Evolutionary conservation across 179 eudicot species (phyloP), one percentile per base, ranked within the genome.

Genomic region (Silene noctiflora): DNA sequence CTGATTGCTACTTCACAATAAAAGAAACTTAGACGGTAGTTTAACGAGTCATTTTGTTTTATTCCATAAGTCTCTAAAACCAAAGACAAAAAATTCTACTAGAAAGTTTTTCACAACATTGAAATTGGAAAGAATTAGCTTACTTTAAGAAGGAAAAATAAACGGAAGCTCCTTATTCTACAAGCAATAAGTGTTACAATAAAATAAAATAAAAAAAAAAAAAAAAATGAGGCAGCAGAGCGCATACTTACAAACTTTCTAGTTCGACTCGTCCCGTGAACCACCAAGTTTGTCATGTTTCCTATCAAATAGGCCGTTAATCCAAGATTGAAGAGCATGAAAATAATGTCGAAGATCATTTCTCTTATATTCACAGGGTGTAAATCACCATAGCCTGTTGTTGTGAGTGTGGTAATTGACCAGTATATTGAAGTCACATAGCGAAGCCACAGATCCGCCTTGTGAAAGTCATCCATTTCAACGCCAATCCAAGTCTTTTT

Each of bases 211-310:
- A n/a, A n/a, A n/a, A n/a, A n/a, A n/a, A n/a, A n/a, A n/a, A n/a
- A n/a, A n/a, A 16, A 39, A 76, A 69, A 77, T 14, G 67, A 67
- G 20, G 31, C 31, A 66, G 25, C 5, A 55, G 16, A 31, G 63
- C 6, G 66, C 55, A 62, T 25, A 88, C 98, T 89, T 78, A 93
- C 98, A 76, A 87, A 93, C 81, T 78, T 84, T 77, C 92, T 86
- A 53, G 98, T 93, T 74, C 90, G 86, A 63, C 89, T 84, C 35
- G 92, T 88, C 33, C 86, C 82, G 66, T 93, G 91, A 53, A 93
- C 98, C 65, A 90, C 91, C 71, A 93, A 82, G 83, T 91, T 88
- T 8, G 98, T 93, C 98, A 93, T 93, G 84, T 93, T 93, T 77
- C 98, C 98, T 25, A 93, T 93, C 74, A 93, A 73, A 73, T 93